Evolutionary conservation across 1,284 basidiomycete genomes (phyloP).

Genomic region (Apiotrichum veenhuisii): DNA sequence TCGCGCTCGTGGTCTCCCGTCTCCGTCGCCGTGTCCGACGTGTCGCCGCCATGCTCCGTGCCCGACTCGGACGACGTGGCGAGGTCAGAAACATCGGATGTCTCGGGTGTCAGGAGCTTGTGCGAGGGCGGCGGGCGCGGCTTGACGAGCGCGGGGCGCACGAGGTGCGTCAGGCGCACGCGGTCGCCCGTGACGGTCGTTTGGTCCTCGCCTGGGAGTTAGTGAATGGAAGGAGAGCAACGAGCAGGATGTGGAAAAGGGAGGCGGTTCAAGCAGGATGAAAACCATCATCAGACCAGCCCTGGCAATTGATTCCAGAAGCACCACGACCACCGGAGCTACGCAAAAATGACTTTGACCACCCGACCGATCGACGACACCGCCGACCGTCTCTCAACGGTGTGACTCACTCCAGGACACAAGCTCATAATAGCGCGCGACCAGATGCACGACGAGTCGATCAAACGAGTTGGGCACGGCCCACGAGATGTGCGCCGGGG

Average conservation of each 20-base stretch:
- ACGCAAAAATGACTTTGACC: too few species aligned
- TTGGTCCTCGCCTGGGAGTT: constrained; percentile 31
- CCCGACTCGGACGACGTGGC: constrained; percentile 10
- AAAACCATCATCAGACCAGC: too few species aligned
- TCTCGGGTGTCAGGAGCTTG: constrained; percentile 42
- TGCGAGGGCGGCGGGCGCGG: constrained; percentile 12
- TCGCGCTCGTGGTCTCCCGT: constrained; percentile 23
- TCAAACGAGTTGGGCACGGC: constrained; percentile 44
- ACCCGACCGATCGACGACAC: too few species aligned
- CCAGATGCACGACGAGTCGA: constrained; percentile 44
- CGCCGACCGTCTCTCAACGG: not conserved
- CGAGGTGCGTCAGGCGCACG: constrained; percentile 46
- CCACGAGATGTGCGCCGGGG: constrained; percentile 45
- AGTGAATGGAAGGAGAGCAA: not conserved
- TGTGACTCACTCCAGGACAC: constrained; percentile 44
- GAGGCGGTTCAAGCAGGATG: too few species aligned
- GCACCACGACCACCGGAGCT: too few species aligned
- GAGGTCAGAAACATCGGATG: constrained; percentile 29
- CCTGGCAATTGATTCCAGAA: too few species aligned
- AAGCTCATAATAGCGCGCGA: constrained; percentile 46
- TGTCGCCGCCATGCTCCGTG: constrained; percentile 6
- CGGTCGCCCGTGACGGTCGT: constrained; percentile 14
- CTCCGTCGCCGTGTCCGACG: constrained; percentile 15
- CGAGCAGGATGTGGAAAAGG: too few species aligned
- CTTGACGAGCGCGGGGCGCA: constrained; percentile 34